Conservation (phyloP, 2,329 filamentous ascomycete species). For the Teratosphaeria gauchensis region DNA sequence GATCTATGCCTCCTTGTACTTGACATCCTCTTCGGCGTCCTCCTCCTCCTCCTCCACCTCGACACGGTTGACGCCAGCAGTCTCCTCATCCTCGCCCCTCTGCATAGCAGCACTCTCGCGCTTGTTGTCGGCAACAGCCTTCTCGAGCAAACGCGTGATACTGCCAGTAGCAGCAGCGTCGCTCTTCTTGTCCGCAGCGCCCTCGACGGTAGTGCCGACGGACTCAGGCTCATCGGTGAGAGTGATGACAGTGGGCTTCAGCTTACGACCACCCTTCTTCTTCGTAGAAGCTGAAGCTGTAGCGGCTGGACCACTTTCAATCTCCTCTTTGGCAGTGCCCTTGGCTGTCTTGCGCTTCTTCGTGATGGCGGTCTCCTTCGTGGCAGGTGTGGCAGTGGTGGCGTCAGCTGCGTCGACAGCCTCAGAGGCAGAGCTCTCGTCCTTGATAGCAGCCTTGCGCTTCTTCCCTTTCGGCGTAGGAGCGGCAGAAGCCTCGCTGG, state of each 20-base stretch:
- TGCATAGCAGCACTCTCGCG: background rate
- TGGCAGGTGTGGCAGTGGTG: constrained; percentile 25
- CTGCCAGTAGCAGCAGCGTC: background rate
- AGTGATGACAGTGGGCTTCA: background rate
- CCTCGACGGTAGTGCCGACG: background rate
- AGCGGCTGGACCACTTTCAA: background rate
- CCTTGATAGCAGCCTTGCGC: background rate
- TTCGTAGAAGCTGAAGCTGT: background rate
- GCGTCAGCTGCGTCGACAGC: background rate
- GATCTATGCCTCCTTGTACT: background rate
- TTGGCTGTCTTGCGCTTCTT: constrained; percentile 22
- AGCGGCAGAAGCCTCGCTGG: background rate
- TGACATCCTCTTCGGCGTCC: background rate
- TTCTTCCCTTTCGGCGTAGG: background rate
- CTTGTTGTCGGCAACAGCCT: background rate
- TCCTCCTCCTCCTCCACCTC: background rate
- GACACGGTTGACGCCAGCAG: background rate
- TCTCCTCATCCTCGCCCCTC: background rate
- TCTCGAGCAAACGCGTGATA: background rate
- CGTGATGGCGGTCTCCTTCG: constrained; percentile 39
- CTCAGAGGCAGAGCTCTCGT: background rate
- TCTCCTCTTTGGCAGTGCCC: constrained; percentile 1
- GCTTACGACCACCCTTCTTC: background rate
- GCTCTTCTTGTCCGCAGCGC: background rate
- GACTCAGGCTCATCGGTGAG: background rate